phyloP scores from a whole-genome alignment of 257 asterid genomes.

The Forsythia viridissima region DNA sequence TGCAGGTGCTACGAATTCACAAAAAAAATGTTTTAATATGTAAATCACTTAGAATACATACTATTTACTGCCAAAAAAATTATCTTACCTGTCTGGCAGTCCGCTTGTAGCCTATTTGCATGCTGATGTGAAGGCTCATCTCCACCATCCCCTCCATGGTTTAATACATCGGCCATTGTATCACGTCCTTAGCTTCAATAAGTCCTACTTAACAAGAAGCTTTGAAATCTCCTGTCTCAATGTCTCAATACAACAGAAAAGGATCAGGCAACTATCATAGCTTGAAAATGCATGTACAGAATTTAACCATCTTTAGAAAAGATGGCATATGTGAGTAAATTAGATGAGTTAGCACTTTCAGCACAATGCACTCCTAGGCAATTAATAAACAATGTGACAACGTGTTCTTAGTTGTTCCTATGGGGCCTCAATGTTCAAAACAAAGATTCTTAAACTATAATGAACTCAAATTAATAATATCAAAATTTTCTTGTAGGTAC shows the following conservation, averaged over 20 bases:
- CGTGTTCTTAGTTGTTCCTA: background rate
- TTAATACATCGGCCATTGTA: too few relatives aligned
- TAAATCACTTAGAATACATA: too few relatives aligned
- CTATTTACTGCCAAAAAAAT: too few relatives aligned
- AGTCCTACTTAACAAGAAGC: too few relatives aligned
- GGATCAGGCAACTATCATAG: constrained; percentile 16
- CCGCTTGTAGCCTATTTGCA: too few relatives aligned
- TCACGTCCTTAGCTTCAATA: too few relatives aligned
- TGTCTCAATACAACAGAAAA: constrained; percentile 36
- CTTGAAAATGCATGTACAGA: background rate
- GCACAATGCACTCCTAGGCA: background rate
- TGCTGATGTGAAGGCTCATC: too few relatives aligned
- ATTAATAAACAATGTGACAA: background rate
- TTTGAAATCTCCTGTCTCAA: too few relatives aligned
- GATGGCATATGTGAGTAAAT: constrained; percentile 1
- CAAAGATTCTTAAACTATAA: background rate
- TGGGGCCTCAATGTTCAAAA: background rate
- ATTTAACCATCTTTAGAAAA: background rate
- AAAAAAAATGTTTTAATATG: too few relatives aligned
- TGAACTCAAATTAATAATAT: background rate
- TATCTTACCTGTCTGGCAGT: too few relatives aligned
- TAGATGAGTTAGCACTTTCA: constrained; percentile 4
- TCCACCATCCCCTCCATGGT: too few relatives aligned
- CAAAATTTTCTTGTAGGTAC: background rate
- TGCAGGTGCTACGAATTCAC: too few relatives aligned